These are phyloP conservation scores for Schoenoplectus tabernaemontani DNA, from an alignment of 202 grass and related monocot genomes.

Conservation along the genomic window DNA sequence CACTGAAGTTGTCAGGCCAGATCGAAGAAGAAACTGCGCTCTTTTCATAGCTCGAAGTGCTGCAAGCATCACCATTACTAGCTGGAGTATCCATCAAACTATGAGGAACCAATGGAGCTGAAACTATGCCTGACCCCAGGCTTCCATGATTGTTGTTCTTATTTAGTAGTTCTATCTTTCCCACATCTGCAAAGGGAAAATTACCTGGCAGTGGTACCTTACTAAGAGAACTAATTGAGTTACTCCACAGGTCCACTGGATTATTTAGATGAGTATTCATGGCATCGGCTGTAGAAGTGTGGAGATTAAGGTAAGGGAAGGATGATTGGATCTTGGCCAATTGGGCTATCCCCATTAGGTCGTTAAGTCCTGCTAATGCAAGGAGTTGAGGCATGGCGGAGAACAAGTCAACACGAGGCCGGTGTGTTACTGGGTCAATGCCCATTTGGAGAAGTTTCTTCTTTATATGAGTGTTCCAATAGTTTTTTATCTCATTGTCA, in stretches of 20 bases:
- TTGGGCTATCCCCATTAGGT: background rate
- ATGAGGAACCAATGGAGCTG: background rate
- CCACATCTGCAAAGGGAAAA: background rate
- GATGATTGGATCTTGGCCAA: conserved; percentile 21
- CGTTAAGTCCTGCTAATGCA: conserved; percentile 19
- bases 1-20: conserved; percentile 22
- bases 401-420: conserved; percentile 5
- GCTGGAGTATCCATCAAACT: background rate
- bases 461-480: conserved; percentile 35
- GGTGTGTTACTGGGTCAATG: conserved; percentile 22
- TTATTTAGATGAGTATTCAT: background rate
- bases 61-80: conserved; percentile 21
- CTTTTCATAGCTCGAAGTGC: conserved; percentile 19
- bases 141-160: background rate
- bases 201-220: background rate
- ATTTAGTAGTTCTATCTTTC: background rate
- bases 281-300: background rate
- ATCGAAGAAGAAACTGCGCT: conserved; percentile 4
- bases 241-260: background rate
- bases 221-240: background rate
- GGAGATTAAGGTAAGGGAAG: conserved; percentile 1
- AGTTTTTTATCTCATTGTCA: conserved; percentile 41
- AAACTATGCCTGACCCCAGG: background rate
- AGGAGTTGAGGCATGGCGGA: conserved; percentile 19
- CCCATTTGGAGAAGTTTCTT: conserved; percentile 31